A percentile compares a stretch with the other conserved stretches of the same genome.
phyloP scores from a whole-genome alignment of 2,329 filamentous ascomycete species.

The Niveomyces coronatus region DNA sequence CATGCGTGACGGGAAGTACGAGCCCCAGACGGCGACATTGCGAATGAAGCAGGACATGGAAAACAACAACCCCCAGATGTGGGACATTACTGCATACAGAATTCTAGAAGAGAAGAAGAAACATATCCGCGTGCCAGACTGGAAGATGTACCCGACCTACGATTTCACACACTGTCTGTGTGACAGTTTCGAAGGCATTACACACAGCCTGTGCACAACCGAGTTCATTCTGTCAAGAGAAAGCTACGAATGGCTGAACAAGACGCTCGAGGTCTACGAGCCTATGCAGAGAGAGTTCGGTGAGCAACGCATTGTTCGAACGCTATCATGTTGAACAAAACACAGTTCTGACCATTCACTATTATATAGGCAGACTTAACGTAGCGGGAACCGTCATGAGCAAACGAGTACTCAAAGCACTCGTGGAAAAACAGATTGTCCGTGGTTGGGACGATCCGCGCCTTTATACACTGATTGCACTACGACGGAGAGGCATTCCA shows the following conservation, averaged over 20 bases:
- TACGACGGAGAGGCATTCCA: constrained; percentile 76
- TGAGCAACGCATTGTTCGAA: no score
- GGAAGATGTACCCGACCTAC: constrained; percentile 93
- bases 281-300: constrained; percentile 90
- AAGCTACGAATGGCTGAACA: constrained; percentile 86
- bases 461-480: constrained; percentile 75
- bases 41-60: constrained; percentile 88
- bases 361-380: constrained; percentile 46
- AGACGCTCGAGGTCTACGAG: constrained; percentile 70
- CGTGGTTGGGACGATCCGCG: constrained; percentile 86
- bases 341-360: no score
- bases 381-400: constrained; percentile 77
- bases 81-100: constrained; percentile 88
- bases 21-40: constrained; percentile 70
- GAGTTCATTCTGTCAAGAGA: constrained; percentile 79
- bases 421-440: constrained; percentile 70
- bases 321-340: no score
- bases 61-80: constrained; percentile 86
- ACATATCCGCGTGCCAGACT: constrained; percentile 69
- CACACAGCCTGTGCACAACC: constrained; percentile 85
- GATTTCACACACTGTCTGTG: constrained; percentile 87
- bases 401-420: constrained; percentile 72
- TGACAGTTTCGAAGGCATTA: constrained; percentile 86
- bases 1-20: constrained; percentile 88
- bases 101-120: constrained; percentile 66